Conservation (phyloP, 345 rosid genomes). For the Eucalyptus sp. region DNA sequence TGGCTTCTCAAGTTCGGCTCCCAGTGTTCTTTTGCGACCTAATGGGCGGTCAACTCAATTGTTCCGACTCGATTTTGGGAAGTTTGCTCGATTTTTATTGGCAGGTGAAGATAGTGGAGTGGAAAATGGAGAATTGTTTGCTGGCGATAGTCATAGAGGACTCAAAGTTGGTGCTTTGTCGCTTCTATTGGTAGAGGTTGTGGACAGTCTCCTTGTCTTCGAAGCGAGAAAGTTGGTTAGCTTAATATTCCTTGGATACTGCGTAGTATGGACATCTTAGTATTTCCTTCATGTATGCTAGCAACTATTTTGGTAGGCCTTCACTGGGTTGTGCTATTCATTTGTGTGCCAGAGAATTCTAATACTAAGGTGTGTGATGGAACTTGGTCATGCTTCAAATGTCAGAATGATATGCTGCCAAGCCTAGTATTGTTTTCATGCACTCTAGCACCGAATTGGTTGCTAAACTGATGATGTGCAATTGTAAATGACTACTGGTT, state of each 20-base stretch:
- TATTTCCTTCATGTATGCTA: background rate
- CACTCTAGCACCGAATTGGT: too few relatives aligned
- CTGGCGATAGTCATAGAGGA: fast-evolving
- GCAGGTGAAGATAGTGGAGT: background rate
- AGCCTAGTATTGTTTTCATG: too few relatives aligned
- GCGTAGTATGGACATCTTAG: fast-evolving
- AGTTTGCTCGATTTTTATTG: background rate
- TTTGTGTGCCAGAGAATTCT: background rate
- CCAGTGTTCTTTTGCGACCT: background rate
- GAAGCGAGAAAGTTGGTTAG: background rate
- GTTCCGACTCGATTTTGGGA: background rate
- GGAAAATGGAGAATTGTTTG: background rate
- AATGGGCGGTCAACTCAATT: background rate
- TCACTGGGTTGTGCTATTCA: background rate
- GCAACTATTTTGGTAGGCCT: background rate
- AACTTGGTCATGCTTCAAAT: background rate
- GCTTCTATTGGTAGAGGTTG: background rate
- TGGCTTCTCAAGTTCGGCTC: background rate
- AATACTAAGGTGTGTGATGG: background rate
- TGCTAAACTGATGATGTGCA: background rate
- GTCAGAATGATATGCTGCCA: background rate
- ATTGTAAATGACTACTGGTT: too few relatives aligned
- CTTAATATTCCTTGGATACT: too few relatives aligned
- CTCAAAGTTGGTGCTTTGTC: background rate
- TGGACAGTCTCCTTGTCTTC: background rate